phyloP scores from a whole-genome alignment of 2,329 filamentous ascomycete genomes.

The Tolypocladium tundrense region DNA sequence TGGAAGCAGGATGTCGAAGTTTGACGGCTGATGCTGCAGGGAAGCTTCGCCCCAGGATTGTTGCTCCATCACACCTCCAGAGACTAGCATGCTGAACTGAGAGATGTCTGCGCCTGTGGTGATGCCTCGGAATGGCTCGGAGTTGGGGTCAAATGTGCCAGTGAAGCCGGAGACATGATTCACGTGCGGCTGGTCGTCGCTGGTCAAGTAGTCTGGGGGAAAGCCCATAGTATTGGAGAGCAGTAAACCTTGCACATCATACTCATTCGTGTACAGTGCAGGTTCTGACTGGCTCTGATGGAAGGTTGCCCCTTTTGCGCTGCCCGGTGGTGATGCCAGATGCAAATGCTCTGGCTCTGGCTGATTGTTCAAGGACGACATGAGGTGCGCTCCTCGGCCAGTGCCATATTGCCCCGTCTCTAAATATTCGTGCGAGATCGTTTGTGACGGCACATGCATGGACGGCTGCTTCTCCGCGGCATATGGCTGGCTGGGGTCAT shows the following conservation, averaged over 20 bases:
- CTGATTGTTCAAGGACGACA: conserved; percentile 1
- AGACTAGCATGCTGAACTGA: background rate
- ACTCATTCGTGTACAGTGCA: background rate
- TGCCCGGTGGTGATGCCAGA: background rate
- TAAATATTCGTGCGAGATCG: background rate
- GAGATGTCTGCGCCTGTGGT: background rate
- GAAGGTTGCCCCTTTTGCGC: background rate
- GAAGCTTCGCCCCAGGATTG: conserved; percentile 8
- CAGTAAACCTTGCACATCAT: background rate
- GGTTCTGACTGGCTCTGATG: background rate
- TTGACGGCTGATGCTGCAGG: conserved; percentile 13
- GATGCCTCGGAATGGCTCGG: background rate
- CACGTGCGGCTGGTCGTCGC: background rate
- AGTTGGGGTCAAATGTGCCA: background rate
- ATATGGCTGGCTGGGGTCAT: conserved; percentile 21
- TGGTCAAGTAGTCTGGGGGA: background rate
- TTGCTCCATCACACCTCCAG: background rate
- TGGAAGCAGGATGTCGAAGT: conserved; percentile 17
- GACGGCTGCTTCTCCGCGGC: conserved; percentile 14
- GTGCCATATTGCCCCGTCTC: background rate
- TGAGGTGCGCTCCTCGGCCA: background rate
- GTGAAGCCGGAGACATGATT: background rate
- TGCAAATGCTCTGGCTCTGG: conserved; percentile 1
- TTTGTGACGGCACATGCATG: conserved; percentile 2
- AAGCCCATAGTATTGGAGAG: background rate